These are phyloP conservation scores for Castanospermum australe DNA, from an alignment of 306 rosid species.

Conservation along the genomic window DNA sequence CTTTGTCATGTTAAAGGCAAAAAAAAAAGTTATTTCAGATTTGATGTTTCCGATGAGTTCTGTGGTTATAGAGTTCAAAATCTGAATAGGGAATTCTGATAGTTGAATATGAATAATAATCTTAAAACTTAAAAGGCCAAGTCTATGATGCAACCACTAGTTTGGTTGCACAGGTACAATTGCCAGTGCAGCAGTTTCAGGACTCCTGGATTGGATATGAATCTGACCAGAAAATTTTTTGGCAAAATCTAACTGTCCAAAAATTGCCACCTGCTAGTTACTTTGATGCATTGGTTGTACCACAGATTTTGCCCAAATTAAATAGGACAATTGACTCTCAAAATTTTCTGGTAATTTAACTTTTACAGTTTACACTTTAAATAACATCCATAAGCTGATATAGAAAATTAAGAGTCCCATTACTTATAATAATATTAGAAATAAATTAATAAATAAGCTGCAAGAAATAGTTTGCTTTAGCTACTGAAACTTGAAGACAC, in stretches of 20 bases:
- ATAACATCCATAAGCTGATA: background rate
- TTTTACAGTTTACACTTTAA: background rate
- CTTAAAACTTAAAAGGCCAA: background rate
- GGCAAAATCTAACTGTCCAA: too few species aligned
- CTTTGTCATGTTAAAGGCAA: background rate
- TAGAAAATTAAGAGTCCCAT: background rate
- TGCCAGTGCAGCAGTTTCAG: background rate
- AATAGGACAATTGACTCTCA: background rate
- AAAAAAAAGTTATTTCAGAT: background rate
- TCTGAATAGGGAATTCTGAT: background rate
- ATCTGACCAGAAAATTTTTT: too few species aligned
- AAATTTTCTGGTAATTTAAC: background rate
- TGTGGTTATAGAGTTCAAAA: background rate
- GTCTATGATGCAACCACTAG: background rate
- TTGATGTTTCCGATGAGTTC: background rate
- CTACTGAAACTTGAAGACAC: background rate
- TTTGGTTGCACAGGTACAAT: background rate
- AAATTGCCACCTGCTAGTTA: too few species aligned
- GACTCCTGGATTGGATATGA: background rate
- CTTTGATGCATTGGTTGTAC: too few species aligned
- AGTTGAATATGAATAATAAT: too few species aligned
- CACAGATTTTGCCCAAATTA: too few species aligned
- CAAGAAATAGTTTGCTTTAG: background rate
- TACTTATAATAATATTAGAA: too few species aligned
- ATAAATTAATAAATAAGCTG: background rate